phyloP scores from a whole-genome alignment of 257 asterid species.

The Solanum ossicruentum region DNA sequence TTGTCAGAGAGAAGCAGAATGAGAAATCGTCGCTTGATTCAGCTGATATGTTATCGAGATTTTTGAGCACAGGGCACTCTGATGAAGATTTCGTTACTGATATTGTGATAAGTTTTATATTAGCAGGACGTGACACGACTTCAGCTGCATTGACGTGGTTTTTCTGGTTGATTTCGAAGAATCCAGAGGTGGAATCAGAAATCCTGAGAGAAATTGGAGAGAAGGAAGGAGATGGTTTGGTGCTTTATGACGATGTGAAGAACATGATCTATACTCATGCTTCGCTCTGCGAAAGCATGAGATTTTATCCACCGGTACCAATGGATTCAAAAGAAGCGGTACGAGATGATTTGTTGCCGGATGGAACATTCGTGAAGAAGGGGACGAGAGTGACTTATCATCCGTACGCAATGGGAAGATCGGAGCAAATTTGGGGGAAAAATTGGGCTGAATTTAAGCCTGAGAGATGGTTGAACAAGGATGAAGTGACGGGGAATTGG shows the following conservation, averaged over 20 bases:
- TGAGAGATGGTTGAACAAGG: constrained; percentile 11
- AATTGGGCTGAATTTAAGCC: constrained; percentile 10
- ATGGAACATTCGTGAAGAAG: constrained; percentile 15
- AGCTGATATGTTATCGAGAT: constrained; percentile 44
- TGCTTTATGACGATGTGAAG: constrained; percentile 31
- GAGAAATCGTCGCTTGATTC: constrained; percentile 8
- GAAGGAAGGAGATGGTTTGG: background rate
- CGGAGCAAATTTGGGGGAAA: background rate
- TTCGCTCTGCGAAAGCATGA: constrained; percentile 35
- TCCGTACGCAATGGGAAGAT: constrained; percentile 14
- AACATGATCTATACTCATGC: constrained; percentile 40
- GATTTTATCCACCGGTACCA: constrained; percentile 48
- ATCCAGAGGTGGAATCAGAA: constrained; percentile 12
- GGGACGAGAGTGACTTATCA: constrained; percentile 1
- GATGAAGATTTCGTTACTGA: constrained; percentile 45
- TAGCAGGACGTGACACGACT: constrained; percentile 63
- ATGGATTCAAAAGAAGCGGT: constrained; percentile 17
- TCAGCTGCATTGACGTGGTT: constrained; percentile 67
- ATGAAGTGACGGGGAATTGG: background rate
- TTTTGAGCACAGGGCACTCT: constrained; percentile 28
- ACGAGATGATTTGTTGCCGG: constrained; percentile 30
- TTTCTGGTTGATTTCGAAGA: constrained; percentile 35
- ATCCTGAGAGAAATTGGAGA: constrained; percentile 20
- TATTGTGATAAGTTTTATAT: constrained; percentile 48
- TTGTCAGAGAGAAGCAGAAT: constrained; percentile 22